Evolutionary conservation across 1,284 basidiomycete species (phyloP).

Genomic region (Sanghuangporus baumii): DNA sequence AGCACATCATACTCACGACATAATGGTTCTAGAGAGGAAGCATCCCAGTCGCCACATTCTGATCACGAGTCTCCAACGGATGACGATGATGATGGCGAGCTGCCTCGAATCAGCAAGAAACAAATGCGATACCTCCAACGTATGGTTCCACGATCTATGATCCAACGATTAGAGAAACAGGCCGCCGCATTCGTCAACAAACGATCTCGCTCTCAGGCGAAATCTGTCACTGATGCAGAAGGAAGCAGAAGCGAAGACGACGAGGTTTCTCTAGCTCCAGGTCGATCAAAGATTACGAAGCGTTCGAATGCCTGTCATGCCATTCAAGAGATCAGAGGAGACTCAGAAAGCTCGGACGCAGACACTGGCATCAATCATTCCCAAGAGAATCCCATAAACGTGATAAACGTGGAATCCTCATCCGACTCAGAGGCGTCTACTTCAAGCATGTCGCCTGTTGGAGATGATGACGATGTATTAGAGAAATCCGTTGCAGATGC

Average conservation of each 20-base stretch:
- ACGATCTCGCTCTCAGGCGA: conserved; percentile 13
- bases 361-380: conserved; percentile 15
- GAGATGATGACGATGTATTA: conserved; percentile 18
- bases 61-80: neutral
- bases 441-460: conserved; percentile 1
- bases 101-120: conserved; percentile 20
- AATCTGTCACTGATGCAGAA: conserved; percentile 15
- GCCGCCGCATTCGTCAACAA: neutral
- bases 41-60: neutral
- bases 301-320: conserved; percentile 26
- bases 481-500: conserved; percentile 26
- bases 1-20: neutral
- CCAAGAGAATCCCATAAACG: neutral
- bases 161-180: conserved; percentile 24
- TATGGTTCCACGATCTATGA: conserved; percentile 44
- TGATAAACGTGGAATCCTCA: neutral
- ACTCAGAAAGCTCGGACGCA: conserved; percentile 42
- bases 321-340: conserved; percentile 35
- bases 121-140: conserved; percentile 31
- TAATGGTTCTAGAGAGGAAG: neutral
- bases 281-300: conserved; percentile 36
- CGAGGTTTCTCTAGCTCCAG: conserved; percentile 32
- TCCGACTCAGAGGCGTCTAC: conserved; percentile 7
- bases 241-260: neutral
- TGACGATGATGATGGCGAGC: conserved; percentile 18